Evolutionary conservation across 352 stramenopile genomes (phyloP).

Genomic region (Plasmopara halstedii): DNA sequence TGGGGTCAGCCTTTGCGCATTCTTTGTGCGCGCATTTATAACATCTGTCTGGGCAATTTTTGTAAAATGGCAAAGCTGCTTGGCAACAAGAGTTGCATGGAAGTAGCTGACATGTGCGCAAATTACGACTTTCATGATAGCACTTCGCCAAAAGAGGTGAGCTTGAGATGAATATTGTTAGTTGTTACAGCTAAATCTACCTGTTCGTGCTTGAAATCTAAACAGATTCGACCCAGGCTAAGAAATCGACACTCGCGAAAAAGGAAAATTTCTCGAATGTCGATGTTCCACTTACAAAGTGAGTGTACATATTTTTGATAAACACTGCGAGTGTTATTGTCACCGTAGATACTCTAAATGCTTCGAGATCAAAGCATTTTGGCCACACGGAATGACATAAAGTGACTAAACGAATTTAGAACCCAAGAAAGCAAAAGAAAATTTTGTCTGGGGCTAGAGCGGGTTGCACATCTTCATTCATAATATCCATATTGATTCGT

Average conservation of each 20-base stretch:
- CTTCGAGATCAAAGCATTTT: slow-evolving; percentile 23
- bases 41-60: slow-evolving; percentile 65
- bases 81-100: slow-evolving; percentile 54
- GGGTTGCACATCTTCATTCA: slow-evolving; percentile 29
- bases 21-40: slow-evolving; percentile 53
- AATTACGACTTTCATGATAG: slow-evolving; percentile 59
- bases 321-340: slow-evolving; percentile 24
- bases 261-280: slow-evolving; percentile 58
- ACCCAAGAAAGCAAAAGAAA: slow-evolving; percentile 22
- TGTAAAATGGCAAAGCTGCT: slow-evolving; percentile 70
- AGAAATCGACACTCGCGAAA: slow-evolving; percentile 35
- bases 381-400: slow-evolving; percentile 49
- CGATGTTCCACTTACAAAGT: slow-evolving; percentile 59
- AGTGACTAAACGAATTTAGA: slow-evolving; percentile 27
- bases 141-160: slow-evolving; percentile 40
- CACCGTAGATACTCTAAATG: slow-evolving; percentile 51
- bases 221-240: slow-evolving; percentile 16
- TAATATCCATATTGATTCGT: no score
- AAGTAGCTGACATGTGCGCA: slow-evolving; percentile 69
- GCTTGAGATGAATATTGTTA: neutral
- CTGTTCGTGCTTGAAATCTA: neutral
- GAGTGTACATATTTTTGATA: slow-evolving; percentile 23
- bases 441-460: slow-evolving; percentile 14
- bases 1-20: slow-evolving; percentile 38
- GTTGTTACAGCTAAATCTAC: neutral